phyloP scores from a whole-genome alignment of 2,329 filamentous ascomycete genomes.

The Pseudocercospora fuligena region DNA sequence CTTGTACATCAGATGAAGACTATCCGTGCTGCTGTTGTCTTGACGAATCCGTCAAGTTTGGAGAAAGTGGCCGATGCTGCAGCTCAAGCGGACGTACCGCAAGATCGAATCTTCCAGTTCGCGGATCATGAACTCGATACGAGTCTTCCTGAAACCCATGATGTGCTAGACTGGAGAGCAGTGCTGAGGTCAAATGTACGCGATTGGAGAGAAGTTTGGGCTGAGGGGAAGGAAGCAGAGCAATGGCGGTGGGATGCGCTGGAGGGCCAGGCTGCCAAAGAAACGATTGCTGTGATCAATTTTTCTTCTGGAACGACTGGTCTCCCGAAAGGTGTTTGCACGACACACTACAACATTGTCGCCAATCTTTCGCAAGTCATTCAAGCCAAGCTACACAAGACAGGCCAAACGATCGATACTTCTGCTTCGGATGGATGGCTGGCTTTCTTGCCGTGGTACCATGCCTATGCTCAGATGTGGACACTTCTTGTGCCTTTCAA shows the following conservation, averaged over 20 bases:
- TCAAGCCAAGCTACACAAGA: conserved; percentile 52
- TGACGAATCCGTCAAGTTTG: conserved; percentile 62
- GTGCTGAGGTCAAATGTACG: not conserved
- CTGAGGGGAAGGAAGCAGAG: conserved; percentile 3
- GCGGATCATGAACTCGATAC: conserved; percentile 36
- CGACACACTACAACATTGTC: conserved; percentile 77
- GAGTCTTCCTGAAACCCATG: conserved; percentile 4
- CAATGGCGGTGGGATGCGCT: conserved; percentile 17
- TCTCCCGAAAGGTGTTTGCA: conserved; percentile 81
- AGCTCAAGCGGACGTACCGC: conserved; percentile 55
- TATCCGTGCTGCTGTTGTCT: conserved; percentile 68
- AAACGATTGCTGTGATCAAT: conserved; percentile 69
- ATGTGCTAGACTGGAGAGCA: conserved; percentile 1
- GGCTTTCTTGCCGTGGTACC: conserved; percentile 75
- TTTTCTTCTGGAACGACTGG: conserved; percentile 82
- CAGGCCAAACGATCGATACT: conserved; percentile 62
- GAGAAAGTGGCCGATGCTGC: conserved; percentile 65
- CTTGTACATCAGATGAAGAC: conserved; percentile 76
- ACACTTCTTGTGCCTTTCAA: conserved; percentile 16
- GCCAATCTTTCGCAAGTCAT: conserved; percentile 65
- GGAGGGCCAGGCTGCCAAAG: conserved; percentile 7
- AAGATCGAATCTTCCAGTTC: conserved; percentile 61
- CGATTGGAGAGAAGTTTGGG: conserved; percentile 12
- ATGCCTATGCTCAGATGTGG: conserved; percentile 63
- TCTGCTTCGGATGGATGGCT: conserved; percentile 59